A percentile compares a stretch with the other conserved stretches of the same genome.
phyloP scores from a whole-genome alignment of 495 filamentous ascomycete species.

The Aspergillus olivimuriae region DNA sequence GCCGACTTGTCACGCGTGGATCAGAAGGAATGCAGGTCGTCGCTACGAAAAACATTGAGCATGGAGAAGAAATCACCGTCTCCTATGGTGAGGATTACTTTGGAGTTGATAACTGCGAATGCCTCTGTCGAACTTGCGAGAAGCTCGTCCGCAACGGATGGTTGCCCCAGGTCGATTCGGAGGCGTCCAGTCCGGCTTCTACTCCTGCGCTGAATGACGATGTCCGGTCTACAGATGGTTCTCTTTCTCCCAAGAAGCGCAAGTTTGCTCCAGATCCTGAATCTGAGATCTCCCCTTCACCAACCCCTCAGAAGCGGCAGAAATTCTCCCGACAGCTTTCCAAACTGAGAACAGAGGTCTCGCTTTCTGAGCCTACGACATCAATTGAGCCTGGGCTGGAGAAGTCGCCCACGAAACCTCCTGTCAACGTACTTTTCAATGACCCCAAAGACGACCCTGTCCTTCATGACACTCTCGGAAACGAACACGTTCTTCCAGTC shows the following conservation, averaged over 20 bases:
- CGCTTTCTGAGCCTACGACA: constrained; percentile 22
- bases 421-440: too few relatives aligned
- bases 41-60: constrained; percentile 68
- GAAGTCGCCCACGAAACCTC: constrained; percentile 6
- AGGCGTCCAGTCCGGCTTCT: constrained; percentile 31
- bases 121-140: constrained; percentile 86
- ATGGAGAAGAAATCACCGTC: constrained; percentile 93
- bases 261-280: constrained; percentile 34
- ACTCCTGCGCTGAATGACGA: constrained; percentile 31
- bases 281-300: constrained; percentile 23
- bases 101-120: constrained; percentile 90
- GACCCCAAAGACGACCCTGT: too few relatives aligned
- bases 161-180: constrained; percentile 44
- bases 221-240: constrained; percentile 9
- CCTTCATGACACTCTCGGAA: too few relatives aligned
- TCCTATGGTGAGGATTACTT: constrained; percentile 96
- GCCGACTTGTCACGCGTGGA: constrained; percentile 71
- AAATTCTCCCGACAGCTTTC: constrained; percentile 36
- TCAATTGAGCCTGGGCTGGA: constrained; percentile 13
- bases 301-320: constrained; percentile 30
- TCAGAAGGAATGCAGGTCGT: constrained; percentile 83
- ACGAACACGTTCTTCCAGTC: too few relatives aligned
- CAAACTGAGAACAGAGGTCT: constrained; percentile 36
- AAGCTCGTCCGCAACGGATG: constrained; percentile 71
- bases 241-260: constrained; percentile 33